Base-by-base conservation (phyloP, 495 filamentous ascomycete species). In the Aspergillus nanangensis region DNA sequence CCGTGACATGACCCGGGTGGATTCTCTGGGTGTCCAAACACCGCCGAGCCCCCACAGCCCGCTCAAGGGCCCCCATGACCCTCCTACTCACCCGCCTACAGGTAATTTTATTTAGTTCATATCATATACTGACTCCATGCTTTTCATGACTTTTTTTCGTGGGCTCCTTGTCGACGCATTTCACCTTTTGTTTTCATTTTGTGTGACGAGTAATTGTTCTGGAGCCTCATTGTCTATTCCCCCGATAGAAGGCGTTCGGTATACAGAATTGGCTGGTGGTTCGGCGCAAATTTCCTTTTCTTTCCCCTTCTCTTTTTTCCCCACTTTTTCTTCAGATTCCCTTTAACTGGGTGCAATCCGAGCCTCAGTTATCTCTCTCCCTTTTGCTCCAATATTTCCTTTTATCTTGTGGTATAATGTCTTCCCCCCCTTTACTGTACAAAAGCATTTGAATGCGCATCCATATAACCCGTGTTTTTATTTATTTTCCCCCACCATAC, bases 1-100 rank as follows among this genome's bases (percentile, higher is more conserved):
- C 17, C 58, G 64, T 53, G 93, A 97, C 51, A 95, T 96, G 57
- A 93, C 84, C 41, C 75, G 90, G 47, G 76, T 96, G 56, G 93
- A 98, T 70, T 89, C 84, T 9, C 80, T 76, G 3, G 54, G 44
- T 18, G 39, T 41, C 39, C 63, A 67, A 48, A 57, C 64, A 39
- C 58, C 61, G 8, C 56, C 55, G 41, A 60, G 49, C 36, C 60
- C 58, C 18, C 50, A 65, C 27, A 56, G 58, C 45, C 66, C 70
- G 27, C 65, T 72, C 35, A 67, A 60, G 41, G 50, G 54, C 20
- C 63, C 59, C 32, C 50, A 63, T 34, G 69, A 74, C 51, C 58
- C 58, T 53, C 56, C 58, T 54, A 56, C 53, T 53, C 52, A 66
- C 57, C 47, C 57, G 51, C 51, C 58, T 53, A 66, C 61, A 60